These are phyloP conservation scores for Colletotrichum liaoningense DNA, from an alignment of 2,329 filamentous ascomycete genomes.

Conservation along the genomic window DNA sequence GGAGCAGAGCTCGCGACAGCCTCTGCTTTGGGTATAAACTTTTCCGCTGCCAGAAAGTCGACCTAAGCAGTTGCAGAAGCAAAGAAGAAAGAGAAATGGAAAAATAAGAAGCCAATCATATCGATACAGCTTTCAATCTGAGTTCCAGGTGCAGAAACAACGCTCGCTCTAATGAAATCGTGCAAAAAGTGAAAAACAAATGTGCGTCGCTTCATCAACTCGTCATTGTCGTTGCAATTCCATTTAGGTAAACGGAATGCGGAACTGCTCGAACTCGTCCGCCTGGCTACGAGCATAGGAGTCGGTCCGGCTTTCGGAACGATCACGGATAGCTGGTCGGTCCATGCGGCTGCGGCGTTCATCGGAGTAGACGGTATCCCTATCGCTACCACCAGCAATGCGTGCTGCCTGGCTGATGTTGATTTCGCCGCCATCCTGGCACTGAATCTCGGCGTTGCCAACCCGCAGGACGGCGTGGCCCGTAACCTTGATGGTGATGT, in stretches of 20 bases:
- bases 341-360: constrained; percentile 59
- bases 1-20: constrained; percentile 10
- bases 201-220: constrained; percentile 34
- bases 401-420: constrained; percentile 59
- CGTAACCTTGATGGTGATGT: constrained; percentile 71
- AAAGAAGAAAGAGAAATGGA: constrained; percentile 39
- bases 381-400: constrained; percentile 62
- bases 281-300: constrained; percentile 50
- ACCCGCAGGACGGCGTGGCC: constrained; percentile 67
- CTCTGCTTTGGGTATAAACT: constrained; percentile 51
- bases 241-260: constrained; percentile 32
- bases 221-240: constrained; percentile 27
- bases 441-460: constrained; percentile 68
- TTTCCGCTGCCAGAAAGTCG: constrained; percentile 43
- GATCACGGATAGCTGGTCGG: constrained; percentile 56
- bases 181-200: constrained; percentile 39
- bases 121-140: constrained; percentile 35
- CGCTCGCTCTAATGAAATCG: constrained; percentile 30
- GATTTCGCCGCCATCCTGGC: constrained; percentile 69
- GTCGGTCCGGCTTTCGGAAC: constrained; percentile 62
- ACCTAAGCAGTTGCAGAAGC: constrained; percentile 42
- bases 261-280: constrained; percentile 37
- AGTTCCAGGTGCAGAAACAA: constrained; percentile 39
- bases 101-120: constrained; percentile 36
- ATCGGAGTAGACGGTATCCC: constrained; percentile 61